A percentile compares a stretch with the other conserved stretches of the same genome.
These are phyloP conservation scores for Talaromyces funiculosus DNA, from an alignment of 2,329 filamentous ascomycete genomes.

Conservation along the genomic window DNA sequence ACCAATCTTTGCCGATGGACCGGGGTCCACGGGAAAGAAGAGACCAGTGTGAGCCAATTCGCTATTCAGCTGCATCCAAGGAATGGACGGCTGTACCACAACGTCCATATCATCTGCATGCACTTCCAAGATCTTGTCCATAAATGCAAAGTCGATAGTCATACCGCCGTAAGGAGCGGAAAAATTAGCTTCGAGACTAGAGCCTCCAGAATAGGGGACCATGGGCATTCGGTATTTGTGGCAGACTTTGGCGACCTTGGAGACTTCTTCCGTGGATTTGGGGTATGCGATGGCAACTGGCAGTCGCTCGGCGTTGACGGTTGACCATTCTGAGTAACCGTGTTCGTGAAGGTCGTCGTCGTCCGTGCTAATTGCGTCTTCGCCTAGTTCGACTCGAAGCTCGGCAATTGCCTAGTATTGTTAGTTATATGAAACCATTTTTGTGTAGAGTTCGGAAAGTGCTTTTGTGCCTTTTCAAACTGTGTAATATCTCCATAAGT, in stretches of 20 bases:
- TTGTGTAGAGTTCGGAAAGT: no score
- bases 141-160: slow-evolving; percentile 81
- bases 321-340: slow-evolving; percentile 66
- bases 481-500: slow-evolving; percentile 36
- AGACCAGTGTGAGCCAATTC: slow-evolving; percentile 66
- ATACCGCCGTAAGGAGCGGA: slow-evolving; percentile 80
- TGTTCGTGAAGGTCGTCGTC: slow-evolving; percentile 59
- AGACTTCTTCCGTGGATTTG: slow-evolving; percentile 59
- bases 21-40: slow-evolving; percentile 88
- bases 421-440: not conserved
- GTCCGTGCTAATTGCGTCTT: slow-evolving; percentile 59
- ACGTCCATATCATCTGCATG: slow-evolving; percentile 88
- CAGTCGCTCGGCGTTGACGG: slow-evolving; percentile 58
- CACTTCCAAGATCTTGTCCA: slow-evolving; percentile 75
- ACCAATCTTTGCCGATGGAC: slow-evolving; percentile 56
- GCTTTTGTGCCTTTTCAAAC: slow-evolving; percentile 30
- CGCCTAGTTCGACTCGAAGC: slow-evolving; percentile 48
- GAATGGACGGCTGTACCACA: slow-evolving; percentile 82
- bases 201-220: slow-evolving; percentile 80
- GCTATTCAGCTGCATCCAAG: slow-evolving; percentile 87
- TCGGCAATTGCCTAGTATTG: slow-evolving; percentile 50
- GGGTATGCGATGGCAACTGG: slow-evolving; percentile 64
- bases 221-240: slow-evolving; percentile 75
- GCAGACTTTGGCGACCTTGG: slow-evolving; percentile 63
- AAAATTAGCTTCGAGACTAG: slow-evolving; percentile 85